Base-by-base conservation (phyloP, 2,329 filamentous ascomycete genomes). In the Coniochaeta sp. region DNA sequence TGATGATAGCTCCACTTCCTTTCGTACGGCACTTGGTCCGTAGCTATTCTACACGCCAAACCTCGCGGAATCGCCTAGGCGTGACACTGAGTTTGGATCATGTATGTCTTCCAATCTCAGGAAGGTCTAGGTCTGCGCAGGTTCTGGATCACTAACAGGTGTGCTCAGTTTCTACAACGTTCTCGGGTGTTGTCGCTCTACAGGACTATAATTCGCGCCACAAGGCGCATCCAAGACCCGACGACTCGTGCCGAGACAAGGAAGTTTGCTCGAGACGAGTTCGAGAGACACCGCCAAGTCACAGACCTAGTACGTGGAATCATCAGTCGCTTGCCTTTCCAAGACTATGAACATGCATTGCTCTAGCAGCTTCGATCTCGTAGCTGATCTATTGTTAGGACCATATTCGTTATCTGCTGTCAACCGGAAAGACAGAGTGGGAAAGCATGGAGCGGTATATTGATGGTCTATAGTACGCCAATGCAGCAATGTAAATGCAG, bases 371-470 rank as follows among this genome's bases (percentile, higher is more conserved):
- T 2, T 47, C 14, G 19, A 11, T 47, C 43, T 24, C n/a, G 19
- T 55, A 59, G 60, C 59, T 61, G 58, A 55, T 28, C 22, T 14
- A 9, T 3, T 22, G 22, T 31, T 62, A 85, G 83, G 72, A 74
- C 64, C 85, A 88, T 66, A 84, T 87, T 64, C 78, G 82, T 61
- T 88, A 87, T 69, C 77, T 88, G 40, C 71, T 87, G 61, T 86
- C 84, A 11, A 87, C 81, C 3, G 85, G 85, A 59, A 87, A 85
- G 73, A 85, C 83, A 28, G 81, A 88, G 68, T 88, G 85, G 84
- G 82, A 88, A 66, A 77, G 71, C 59, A 86, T 87, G 80, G 83
- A 81, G 72, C 74, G 80, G 65, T 83, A 82, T 72, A 80, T 84
- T 69, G 72, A 74, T 61, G 77, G 79, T 47, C 68, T 80, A 69